These are phyloP conservation scores for Exophiala aquamarina DNA, from an alignment of 2,329 filamentous ascomycete species.

Conservation along the genomic window DNA sequence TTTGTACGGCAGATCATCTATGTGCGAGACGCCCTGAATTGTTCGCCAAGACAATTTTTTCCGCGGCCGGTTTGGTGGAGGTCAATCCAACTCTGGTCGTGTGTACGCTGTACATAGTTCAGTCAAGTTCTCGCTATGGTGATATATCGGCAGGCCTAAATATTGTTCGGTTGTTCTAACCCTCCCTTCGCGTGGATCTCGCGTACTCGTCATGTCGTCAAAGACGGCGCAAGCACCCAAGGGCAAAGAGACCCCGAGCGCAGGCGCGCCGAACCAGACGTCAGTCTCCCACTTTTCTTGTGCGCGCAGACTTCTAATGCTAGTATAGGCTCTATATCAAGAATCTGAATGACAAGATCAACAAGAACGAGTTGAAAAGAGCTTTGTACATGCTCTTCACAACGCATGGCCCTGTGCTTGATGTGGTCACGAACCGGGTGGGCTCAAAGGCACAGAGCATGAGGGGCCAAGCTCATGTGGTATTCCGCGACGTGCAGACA, in stretches of 20 bases:
- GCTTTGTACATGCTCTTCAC: constrained; percentile 92
- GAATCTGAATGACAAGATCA: constrained; percentile 86
- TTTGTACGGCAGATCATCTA: no score
- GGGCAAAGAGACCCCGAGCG: constrained; percentile 24
- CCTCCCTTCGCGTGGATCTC: no score
- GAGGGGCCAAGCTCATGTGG: constrained; percentile 92
- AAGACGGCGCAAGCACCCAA: constrained; percentile 12
- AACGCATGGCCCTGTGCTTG: constrained; percentile 87
- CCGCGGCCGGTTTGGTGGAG: background rate
- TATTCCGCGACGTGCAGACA: constrained; percentile 85
- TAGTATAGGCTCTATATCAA: constrained; percentile 74
- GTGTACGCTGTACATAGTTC: no score
- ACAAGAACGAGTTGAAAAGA: constrained; percentile 82
- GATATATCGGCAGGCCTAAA: background rate
- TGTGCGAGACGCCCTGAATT: background rate
- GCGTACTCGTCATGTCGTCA: constrained; percentile 5
- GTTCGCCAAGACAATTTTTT: constrained; percentile 12
- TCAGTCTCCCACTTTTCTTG: constrained; percentile 44
- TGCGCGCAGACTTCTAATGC: constrained; percentile 25
- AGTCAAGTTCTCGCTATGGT: background rate
- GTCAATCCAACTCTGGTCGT: no score
- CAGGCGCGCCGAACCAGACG: constrained; percentile 75
- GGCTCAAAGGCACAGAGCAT: constrained; percentile 80
- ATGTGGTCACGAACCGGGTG: constrained; percentile 66
- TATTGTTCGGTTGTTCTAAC: no score